Evolutionary conservation across 495 filamentous ascomycete genomes (phyloP).

Genomic region (Penicillium alfredii): DNA sequence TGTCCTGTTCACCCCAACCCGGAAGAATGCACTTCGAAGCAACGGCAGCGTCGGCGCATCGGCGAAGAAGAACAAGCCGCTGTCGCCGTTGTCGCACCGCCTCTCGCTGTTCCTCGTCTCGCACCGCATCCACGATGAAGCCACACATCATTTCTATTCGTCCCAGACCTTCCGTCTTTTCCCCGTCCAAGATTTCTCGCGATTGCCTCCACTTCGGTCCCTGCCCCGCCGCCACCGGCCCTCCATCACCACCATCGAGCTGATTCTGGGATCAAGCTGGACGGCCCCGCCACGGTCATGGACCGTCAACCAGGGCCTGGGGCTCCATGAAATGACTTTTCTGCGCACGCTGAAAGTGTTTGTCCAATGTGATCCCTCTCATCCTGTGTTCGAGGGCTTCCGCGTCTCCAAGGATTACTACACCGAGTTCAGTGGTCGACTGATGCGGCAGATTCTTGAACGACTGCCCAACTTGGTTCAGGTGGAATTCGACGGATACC

Average conservation of each 20-base stretch:
- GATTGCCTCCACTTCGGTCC: slow-evolving; percentile 44
- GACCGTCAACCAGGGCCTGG: slow-evolving; percentile 60
- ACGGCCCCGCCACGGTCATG: slow-evolving; percentile 66
- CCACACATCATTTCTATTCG: slow-evolving; percentile 68
- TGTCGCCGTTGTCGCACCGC: slow-evolving; percentile 43
- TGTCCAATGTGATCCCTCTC: slow-evolving; percentile 71
- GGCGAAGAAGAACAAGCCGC: slow-evolving; percentile 59
- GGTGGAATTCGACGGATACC: slow-evolving; percentile 72
- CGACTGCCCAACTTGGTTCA: slow-evolving; percentile 53
- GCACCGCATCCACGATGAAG: slow-evolving; percentile 62
- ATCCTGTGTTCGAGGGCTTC: slow-evolving; percentile 67
- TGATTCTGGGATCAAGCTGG: slow-evolving; percentile 79
- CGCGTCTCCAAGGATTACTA: slow-evolving; percentile 64
- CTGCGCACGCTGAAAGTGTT: slow-evolving; percentile 65
- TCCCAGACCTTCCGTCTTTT: slow-evolving; percentile 73
- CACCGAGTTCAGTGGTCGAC: slow-evolving; percentile 57
- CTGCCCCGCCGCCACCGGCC: slow-evolving; percentile 57
- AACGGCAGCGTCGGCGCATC: slow-evolving; percentile 63
- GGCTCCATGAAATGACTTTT: slow-evolving; percentile 56
- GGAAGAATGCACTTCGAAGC: slow-evolving; percentile 20
- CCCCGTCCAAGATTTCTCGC: slow-evolving; percentile 62
- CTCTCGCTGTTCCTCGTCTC: slow-evolving; percentile 58
- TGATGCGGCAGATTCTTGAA: slow-evolving; percentile 55
- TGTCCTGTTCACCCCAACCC: slow-evolving; percentile 48
- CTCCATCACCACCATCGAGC: slow-evolving; percentile 61